Conservation (phyloP, 306 rosid species). For the Prunus campanulata region DNA sequence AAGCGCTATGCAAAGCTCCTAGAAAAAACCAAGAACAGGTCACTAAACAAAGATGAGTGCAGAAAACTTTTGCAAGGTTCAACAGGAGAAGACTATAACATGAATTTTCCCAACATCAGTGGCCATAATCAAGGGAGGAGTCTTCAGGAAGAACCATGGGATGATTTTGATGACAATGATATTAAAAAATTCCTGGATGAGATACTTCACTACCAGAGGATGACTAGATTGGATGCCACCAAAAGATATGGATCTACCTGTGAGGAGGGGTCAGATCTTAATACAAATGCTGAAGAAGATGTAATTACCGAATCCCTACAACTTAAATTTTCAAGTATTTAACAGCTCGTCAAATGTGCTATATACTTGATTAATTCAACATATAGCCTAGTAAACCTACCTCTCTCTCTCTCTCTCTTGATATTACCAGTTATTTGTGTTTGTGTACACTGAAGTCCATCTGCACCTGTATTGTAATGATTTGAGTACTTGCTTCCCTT, state of each 20-base stretch:
- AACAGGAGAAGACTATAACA: conserved; percentile 26
- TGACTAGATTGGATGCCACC: conserved; percentile 55
- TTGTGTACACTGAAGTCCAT: too few species aligned
- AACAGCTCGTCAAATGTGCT: not conserved
- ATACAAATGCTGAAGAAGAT: conserved; percentile 31
- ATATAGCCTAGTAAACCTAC: too few species aligned
- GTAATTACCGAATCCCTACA: conserved; percentile 27
- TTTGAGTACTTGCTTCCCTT: too few species aligned
- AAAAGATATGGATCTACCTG: conserved; percentile 38
- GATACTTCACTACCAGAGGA: conserved; percentile 51
- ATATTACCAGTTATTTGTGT: too few species aligned
- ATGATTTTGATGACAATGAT: conserved; percentile 55
- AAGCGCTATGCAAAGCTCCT: conserved; percentile 59
- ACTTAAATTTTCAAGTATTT: not conserved
- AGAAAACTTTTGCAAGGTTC: conserved; percentile 30
- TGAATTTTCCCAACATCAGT: conserved; percentile 11
- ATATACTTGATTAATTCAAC: too few species aligned
- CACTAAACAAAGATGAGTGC: conserved; percentile 38
- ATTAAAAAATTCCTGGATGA: conserved; percentile 63
- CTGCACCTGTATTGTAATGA: too few species aligned
- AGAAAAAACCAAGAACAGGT: conserved; percentile 40
- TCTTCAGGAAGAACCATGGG: conserved; percentile 61
- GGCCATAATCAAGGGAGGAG: conserved; percentile 26
- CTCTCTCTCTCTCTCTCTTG: too few species aligned
- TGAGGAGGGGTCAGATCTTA: conserved; percentile 49